Evolutionary conservation across 2,329 filamentous ascomycete genomes (phyloP), one percentile per base, ranked within the genome.

Genomic region (Phialophora chinensis): DNA sequence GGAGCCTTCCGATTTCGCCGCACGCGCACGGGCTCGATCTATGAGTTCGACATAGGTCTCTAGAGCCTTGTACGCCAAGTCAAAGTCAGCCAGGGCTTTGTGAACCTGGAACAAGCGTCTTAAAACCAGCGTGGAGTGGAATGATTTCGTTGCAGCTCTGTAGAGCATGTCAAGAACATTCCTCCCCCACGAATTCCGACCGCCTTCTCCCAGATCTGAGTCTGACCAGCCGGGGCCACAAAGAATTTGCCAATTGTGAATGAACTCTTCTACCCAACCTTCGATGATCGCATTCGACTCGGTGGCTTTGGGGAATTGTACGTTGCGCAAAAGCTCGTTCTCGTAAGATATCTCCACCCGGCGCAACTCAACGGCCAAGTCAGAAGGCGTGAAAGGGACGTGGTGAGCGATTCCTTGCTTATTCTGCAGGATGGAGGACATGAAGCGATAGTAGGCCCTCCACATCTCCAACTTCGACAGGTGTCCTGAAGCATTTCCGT

Each of bases 31-130:
- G 64, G 90, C 92, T 75, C 91, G 91, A 68, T 89, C 90, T 63
- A 97, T 87, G 70, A 99, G 91, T 62, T 96, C 91, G 44, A 96
- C 83, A 77, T 98, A 99, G 0, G 93, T 93, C 76, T 96, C 91
- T 69, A 97, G 91, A 0, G 95, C 91, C 75, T 93, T 93, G 77
- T 96, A 89, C 1, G 93, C 93, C 57, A 98, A 82, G 63, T 97
- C 92, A 71, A 97, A 98, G 72, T 99, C 94, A 8, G 93, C 92
- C 20, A 97, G 83, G 2, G 92, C 87, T 20, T 94, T 84, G 77
- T 99, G 95, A 1, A 97, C 90, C 11, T 88, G 90, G 75, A 98
- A 98, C 0, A 99, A 84, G 73, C 93, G 87, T 65, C 94, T 86
- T 33, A 99, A 81, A 68, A 98, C 91, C 10, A 92, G 83, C 1